Evolutionary conservation across 805 yeast genomes (phyloP), one percentile per base, ranked within the genome.

Genomic region (Barnettozyma californica): DNA sequence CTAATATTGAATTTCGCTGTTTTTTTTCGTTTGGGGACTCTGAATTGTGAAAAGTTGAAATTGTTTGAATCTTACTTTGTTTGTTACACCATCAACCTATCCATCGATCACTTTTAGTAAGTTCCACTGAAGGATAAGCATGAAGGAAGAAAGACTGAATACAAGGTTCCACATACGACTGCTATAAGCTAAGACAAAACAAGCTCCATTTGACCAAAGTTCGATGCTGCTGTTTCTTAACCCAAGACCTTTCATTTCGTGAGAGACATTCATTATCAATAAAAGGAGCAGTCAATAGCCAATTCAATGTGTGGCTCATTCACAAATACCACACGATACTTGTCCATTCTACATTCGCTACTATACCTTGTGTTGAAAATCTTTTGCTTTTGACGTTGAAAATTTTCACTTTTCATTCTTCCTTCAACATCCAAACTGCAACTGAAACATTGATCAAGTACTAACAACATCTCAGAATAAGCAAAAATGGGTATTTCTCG

Each of bases 401-500:
- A 41, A 29, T 41, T 41, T 31, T 20, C 23, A 41, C 34, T 31
- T 31, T 16, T 9, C 25, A 13, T 31, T 29, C 33, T 29, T 29
- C 33, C 33, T 29, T 29, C 33, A 29, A 13, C 16, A 29, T 29
- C 33, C 9, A 29, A 29, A 29, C 33, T 5, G 14, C n/a, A 29
- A 9, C 14, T 35, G 23, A 18, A 35, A 35, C 14, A 35, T 18
- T 35, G 38, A 18, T 13, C 38, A 18, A n/a, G 40, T 55, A 55
- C 55, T 52, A 57, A 54, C 53, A 43, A 42, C 50, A 18, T 14
- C 51, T 38, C 38, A 37, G 40, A 46, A 46, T 54, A 49, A 51
- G 48, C 60, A 71, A 86, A 75, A 76, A 92, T 92, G 99, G 98
- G 99, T 91, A 92, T 92, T 87, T 90, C 98, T 78, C 92, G 99